phyloP scores from a whole-genome alignment of 2,329 filamentous ascomycete genomes.

The Fusarium longipes region DNA sequence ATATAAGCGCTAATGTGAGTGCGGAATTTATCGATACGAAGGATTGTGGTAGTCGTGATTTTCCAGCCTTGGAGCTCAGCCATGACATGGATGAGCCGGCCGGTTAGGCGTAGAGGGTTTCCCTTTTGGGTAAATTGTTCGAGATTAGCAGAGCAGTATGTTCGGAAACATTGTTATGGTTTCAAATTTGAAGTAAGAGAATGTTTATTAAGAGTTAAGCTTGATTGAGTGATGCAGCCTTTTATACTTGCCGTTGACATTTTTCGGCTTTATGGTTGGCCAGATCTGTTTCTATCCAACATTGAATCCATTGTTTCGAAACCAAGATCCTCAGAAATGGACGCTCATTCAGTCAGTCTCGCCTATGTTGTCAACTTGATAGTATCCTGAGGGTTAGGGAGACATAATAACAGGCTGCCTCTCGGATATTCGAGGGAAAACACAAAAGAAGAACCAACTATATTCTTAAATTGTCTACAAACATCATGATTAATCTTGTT shows the following conservation, averaged over 20 bases:
- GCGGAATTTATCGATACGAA: background rate
- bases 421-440: too few species aligned
- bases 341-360: too few species aligned
- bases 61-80: slow-evolving; percentile 16
- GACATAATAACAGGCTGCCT: too few species aligned
- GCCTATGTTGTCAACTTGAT: too few species aligned
- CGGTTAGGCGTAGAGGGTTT: background rate
- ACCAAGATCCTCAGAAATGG: too few species aligned
- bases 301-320: background rate
- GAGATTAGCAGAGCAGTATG: background rate
- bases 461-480: too few species aligned
- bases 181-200: background rate
- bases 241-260: background rate
- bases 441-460: too few species aligned
- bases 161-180: background rate
- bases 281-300: background rate
- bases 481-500: too few species aligned
- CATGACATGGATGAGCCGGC: background rate
- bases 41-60: background rate
- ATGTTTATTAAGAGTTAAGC: background rate
- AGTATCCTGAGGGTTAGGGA: too few species aligned
- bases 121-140: background rate
- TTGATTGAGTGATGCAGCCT: background rate
- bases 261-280: fast-evolving
- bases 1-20: slow-evolving; percentile 2